Evolutionary conservation across 768 basidiomycete genomes (phyloP).

Genomic region (Russula earlei): DNA sequence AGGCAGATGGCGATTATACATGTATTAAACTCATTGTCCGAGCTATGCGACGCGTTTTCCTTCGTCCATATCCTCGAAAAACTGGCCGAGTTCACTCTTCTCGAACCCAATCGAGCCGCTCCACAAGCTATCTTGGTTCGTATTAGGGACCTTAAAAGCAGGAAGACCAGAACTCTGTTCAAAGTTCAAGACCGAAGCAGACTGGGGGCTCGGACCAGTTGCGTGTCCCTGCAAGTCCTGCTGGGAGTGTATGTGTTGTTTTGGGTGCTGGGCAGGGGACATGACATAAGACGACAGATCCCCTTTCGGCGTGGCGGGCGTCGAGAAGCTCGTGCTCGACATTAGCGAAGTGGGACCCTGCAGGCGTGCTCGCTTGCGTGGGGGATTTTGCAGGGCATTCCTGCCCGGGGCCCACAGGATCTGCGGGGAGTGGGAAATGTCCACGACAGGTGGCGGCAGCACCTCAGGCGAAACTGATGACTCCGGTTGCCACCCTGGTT

Average conservation of each 20-base stretch:
- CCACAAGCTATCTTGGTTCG: slow-evolving; percentile 63
- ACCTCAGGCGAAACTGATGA: slow-evolving; percentile 10
- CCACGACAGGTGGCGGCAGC: slow-evolving; percentile 4
- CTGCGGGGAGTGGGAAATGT: slow-evolving; percentile 8
- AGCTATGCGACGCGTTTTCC: slow-evolving; percentile 11
- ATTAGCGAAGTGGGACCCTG: slow-evolving; percentile 9
- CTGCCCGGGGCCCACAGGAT: slow-evolving; percentile 12
- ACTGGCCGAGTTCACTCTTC: slow-evolving; percentile 63
- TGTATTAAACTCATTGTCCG: slow-evolving; percentile 11
- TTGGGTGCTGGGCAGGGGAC: slow-evolving; percentile 10
- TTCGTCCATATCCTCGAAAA: slow-evolving; percentile 47
- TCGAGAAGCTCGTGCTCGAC: slow-evolving; percentile 14
- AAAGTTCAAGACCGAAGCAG: slow-evolving; percentile 6
- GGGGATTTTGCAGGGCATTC: slow-evolving; percentile 2
- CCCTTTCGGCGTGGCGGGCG: slow-evolving; percentile 12
- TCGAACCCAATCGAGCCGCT: slow-evolving; percentile 66
- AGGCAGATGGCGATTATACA: slow-evolving; percentile 11
- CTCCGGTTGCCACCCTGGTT: slow-evolving; percentile 9
- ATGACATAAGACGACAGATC: slow-evolving; percentile 11
- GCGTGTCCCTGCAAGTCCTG: slow-evolving; percentile 4
- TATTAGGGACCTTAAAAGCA: slow-evolving; percentile 33
- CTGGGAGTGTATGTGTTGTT: slow-evolving; percentile 7
- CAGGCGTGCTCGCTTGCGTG: slow-evolving; percentile 13
- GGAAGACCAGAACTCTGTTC: slow-evolving; percentile 13
- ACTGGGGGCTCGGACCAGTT: slow-evolving; percentile 2